Conservation (phyloP, 352 stramenopile species). For the Globisporangium iwayamae region DNA sequence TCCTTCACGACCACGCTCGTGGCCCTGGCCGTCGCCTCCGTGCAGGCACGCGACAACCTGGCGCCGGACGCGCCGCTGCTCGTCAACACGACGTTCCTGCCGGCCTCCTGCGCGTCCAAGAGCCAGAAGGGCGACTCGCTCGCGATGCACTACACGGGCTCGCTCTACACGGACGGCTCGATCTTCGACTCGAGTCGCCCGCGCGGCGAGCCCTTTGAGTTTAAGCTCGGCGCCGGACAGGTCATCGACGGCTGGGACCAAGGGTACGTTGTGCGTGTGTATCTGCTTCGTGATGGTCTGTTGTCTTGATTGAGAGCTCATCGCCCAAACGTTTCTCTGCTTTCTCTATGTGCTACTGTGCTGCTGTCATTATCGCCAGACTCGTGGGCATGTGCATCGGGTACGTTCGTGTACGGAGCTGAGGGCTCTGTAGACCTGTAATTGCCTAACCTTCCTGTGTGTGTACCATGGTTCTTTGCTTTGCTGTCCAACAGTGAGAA, state of each 20-base stretch:
- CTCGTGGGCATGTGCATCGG: slow-evolving; percentile 7
- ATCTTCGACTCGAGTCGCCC: slow-evolving; percentile 97
- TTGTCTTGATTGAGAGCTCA: neutral
- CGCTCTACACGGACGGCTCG: slow-evolving; percentile 92
- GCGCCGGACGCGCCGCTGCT: slow-evolving; percentile 58
- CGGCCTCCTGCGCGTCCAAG: slow-evolving; percentile 62
- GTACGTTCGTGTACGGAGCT: neutral
- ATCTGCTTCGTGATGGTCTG: neutral
- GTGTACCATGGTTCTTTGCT: neutral
- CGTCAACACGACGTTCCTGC: slow-evolving; percentile 76
- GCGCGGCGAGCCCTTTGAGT: slow-evolving; percentile 91
- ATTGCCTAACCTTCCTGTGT: neutral
- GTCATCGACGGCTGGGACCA: slow-evolving; percentile 69
- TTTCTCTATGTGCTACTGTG: neutral
- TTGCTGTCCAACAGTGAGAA: slow-evolving; percentile 57
- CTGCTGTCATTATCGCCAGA: neutral
- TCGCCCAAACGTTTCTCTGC: neutral
- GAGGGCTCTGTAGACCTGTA: neutral
- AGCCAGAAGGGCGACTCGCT: slow-evolving; percentile 84
- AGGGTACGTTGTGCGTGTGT: slow-evolving; percentile 40
- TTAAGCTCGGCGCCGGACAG: slow-evolving; percentile 90
- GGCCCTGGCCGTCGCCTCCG: slow-evolving; percentile 20
- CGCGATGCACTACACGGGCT: slow-evolving; percentile 96
- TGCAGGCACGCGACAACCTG: slow-evolving; percentile 68
- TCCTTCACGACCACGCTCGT: slow-evolving; percentile 27